Base-by-base conservation (phyloP, 2,329 filamentous ascomycete genomes). In the Calonectria crousiana region DNA sequence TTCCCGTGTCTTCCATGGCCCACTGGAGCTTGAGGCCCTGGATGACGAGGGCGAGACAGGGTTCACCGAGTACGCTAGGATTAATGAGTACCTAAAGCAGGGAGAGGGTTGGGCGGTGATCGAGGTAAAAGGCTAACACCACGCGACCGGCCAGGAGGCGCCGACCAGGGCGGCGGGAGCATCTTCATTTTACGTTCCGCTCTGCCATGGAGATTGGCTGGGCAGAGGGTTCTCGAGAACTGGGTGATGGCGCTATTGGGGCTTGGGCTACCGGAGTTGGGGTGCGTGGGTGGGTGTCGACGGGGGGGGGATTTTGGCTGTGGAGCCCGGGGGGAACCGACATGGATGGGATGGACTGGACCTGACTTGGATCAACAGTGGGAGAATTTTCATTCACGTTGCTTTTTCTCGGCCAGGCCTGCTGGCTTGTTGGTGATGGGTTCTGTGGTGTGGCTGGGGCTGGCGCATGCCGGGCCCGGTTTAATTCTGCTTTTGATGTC, bases 131-230 rank as follows among this genome's bases (percentile, higher is more conserved):
- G 47, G 34, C 52, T 76, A 77, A 72, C 64, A 75, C 53, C 60
- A 74, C 56, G 58, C 71, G 65, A 71, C 51, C 18, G 41, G 41
- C 38, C 11, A 47, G 53, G 58, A 49, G 23, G 53, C 23, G 51
- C 53, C 18, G 32, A 67, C 70, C 73, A 75, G 73, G 67, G 75
- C 51, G 64, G 49, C 71, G 71, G 74, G 78, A 71, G 72, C 71
- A 80, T 80, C 78, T 76, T 80, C 79, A 80, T 80, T 80, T 80
- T 74, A 76, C 77, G 56, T 74, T 67, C 64, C 73, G 62, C 60
- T 52, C 60, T n/a, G 56, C 30, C 65, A 52, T 58, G 52, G 69
- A 26, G 28, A 51, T 51, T 67, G 53, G 47, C 47, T 47, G 65
- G 47, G 26, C 53, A 36, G 58, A 32, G 68, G 49, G 26, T 11